phyloP scores from a whole-genome alignment of 139 green algal species.

The Micractinium conductrix region DNA sequence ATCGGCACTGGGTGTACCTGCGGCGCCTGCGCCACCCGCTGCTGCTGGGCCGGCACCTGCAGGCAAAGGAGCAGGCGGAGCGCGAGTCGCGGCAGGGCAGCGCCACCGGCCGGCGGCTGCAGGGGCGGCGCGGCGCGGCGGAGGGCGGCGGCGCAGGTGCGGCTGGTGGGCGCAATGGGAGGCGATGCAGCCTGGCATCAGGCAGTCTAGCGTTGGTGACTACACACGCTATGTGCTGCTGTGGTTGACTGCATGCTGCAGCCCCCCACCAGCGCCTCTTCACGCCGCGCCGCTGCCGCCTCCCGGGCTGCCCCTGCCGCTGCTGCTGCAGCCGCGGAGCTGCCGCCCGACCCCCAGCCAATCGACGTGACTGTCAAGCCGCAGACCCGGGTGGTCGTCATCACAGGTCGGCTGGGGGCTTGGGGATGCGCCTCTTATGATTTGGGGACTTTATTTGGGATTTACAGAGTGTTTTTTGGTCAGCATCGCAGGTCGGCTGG shows the following conservation, averaged over 20 bases:
- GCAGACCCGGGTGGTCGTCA: constrained; percentile 56
- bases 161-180: too few species aligned
- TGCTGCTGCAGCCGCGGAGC: neutral
- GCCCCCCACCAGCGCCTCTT: too few species aligned
- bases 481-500: too few species aligned
- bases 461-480: too few species aligned
- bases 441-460: neutral
- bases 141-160: constrained; percentile 6
- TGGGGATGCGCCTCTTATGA: too few species aligned
- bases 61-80: constrained; percentile 37
- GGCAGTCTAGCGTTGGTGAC: too few species aligned
- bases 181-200: too few species aligned
- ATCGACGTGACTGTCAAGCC: constrained; percentile 69
- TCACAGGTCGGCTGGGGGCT: constrained; percentile 47
- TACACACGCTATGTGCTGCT: too few species aligned
- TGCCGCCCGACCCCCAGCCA: constrained; percentile 52
- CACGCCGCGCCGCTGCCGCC: too few species aligned
- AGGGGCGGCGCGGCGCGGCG: neutral
- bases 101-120: constrained; percentile 7
- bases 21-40: constrained; percentile 73
- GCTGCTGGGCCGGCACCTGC: constrained; percentile 72
- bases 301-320: neutral
- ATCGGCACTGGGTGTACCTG: constrained; percentile 55
- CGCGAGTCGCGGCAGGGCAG: constrained; percentile 8
- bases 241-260: too few species aligned